Evolutionary conservation across 2,329 filamentous ascomycete genomes (phyloP).

Genomic region (Stachybotrys chlorohalonatus): DNA sequence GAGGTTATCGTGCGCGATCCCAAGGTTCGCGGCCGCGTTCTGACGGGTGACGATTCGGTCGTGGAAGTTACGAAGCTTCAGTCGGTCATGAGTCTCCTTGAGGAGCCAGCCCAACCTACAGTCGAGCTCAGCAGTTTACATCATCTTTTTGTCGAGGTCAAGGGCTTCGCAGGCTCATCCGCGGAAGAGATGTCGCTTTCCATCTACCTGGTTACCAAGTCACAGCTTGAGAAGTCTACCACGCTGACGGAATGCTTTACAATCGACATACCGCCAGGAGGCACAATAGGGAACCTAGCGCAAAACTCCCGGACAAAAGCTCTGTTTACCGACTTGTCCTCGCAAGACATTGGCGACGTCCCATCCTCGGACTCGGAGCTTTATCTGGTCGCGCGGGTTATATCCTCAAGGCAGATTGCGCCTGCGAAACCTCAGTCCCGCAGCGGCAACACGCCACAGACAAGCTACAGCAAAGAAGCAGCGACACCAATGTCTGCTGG

Average conservation of each 20-base stretch:
- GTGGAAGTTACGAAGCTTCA: conserved; percentile 86
- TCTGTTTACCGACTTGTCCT: conserved; percentile 77
- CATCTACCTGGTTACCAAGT: conserved; percentile 68
- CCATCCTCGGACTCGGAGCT: conserved; percentile 60
- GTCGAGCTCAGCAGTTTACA: conserved; percentile 66
- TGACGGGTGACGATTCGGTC: conserved; percentile 88
- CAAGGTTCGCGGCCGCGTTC: conserved; percentile 67
- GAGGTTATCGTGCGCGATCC: conserved; percentile 95
- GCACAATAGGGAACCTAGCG: conserved; percentile 56
- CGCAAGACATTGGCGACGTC: conserved; percentile 59
- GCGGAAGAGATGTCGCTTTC: conserved; percentile 68
- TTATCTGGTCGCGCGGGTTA: conserved; percentile 75
- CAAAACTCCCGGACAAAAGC: conserved; percentile 67
- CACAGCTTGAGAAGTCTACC: conserved; percentile 50
- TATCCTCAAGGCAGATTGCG: conserved; percentile 46
- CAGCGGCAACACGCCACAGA: conserved; percentile 36
- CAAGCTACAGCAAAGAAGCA: conserved; percentile 31
- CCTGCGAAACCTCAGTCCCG: conserved; percentile 39
- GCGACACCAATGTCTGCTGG: conserved; percentile 38
- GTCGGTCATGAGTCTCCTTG: conserved; percentile 89
- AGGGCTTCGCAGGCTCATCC: conserved; percentile 67
- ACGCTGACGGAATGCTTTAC: conserved; percentile 77
- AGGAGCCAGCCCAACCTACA: conserved; percentile 63
- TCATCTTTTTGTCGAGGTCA: conserved; percentile 76
- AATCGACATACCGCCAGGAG: conserved; percentile 67